phyloP scores from a whole-genome alignment of 2,329 filamentous ascomycete species.

The Acephala macrosclerotiorum region DNA sequence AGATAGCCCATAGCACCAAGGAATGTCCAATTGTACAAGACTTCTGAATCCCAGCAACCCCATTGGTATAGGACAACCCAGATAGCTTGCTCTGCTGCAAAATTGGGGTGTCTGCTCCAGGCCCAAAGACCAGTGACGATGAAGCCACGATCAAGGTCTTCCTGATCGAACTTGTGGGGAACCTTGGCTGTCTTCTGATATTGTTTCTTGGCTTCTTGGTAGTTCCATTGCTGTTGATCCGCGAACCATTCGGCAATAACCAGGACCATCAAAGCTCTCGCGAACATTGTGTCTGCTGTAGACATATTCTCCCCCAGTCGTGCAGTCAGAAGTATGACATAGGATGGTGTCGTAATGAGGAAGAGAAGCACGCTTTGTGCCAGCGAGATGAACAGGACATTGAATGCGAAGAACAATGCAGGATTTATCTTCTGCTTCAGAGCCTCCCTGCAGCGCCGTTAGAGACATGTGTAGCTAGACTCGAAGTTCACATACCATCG shows the following conservation, averaged over 20 bases:
- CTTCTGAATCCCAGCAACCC: conserved; percentile 77
- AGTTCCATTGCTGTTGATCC: conserved; percentile 94
- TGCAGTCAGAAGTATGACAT: conserved; percentile 78
- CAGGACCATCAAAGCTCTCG: conserved; percentile 60
- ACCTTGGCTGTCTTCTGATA: conserved; percentile 80
- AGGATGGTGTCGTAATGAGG: conserved; percentile 80
- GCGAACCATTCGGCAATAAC: conserved; percentile 78
- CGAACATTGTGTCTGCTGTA: conserved; percentile 64
- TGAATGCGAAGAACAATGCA: conserved; percentile 79
- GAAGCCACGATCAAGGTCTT: conserved; percentile 90
- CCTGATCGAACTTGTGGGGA: conserved; percentile 67
- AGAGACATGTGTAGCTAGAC: neutral
- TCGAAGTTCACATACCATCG: conserved; percentile 66
- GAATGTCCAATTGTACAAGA: conserved; percentile 80
- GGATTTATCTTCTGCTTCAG: conserved; percentile 71
- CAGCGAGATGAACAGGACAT: conserved; percentile 87
- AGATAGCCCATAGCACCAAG: conserved; percentile 75
- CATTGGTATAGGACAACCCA: conserved; percentile 92
- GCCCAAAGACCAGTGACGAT: conserved; percentile 84
- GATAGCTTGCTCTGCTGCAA: conserved; percentile 87
- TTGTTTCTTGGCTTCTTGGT: conserved; percentile 79
- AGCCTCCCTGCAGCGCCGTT: conserved; percentile 62
- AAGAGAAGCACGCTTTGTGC: conserved; percentile 85
- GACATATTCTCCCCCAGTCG: conserved; percentile 63
- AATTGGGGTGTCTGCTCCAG: conserved; percentile 93